Conservation (phyloP, 331 rosid genomes). For the Malus hybrid region DNA sequence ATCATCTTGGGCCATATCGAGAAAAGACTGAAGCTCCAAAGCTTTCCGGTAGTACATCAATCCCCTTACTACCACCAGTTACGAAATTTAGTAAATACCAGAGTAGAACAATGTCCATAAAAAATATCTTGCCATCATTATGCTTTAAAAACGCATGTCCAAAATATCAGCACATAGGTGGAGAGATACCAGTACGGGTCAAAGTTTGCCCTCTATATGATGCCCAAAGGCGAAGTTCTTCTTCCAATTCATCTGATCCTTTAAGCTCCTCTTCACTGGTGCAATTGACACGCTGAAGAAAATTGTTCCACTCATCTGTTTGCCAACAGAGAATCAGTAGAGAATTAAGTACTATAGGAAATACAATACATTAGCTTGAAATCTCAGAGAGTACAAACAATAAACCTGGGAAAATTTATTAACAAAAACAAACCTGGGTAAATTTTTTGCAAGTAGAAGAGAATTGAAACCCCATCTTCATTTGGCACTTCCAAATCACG, state of each 20-base stretch:
- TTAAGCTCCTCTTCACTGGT: slow-evolving; percentile 60
- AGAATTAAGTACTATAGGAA: not conserved
- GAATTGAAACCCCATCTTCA: slow-evolving; percentile 95
- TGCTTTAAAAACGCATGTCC: not conserved
- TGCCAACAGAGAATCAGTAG: not conserved
- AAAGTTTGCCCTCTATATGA: slow-evolving; percentile 96
- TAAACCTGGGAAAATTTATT: slow-evolving; percentile 86
- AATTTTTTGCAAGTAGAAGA: slow-evolving; percentile 91
- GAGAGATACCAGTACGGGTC: slow-evolving; percentile 76
- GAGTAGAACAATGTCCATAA: not conserved
- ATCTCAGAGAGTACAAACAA: not conserved
- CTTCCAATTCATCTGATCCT: slow-evolving; percentile 61
- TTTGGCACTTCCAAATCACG: slow-evolving; percentile 58
- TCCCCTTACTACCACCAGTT: slow-evolving; percentile 68
- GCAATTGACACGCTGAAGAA: slow-evolving; percentile 61
- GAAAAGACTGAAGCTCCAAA: slow-evolving; percentile 98
- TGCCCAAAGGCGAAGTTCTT: slow-evolving; percentile 99
- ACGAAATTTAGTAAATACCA: slow-evolving; percentile 11
- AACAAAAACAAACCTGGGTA: slow-evolving; percentile 59
- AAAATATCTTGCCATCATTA: not conserved
- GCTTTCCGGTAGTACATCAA: slow-evolving; percentile 99
- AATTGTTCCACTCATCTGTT: slow-evolving; percentile 94
- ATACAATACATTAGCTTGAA: not conserved
- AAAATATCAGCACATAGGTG: not conserved
- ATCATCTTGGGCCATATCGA: slow-evolving; percentile 86